A percentile compares a stretch with the other conserved stretches of the same genome.
phyloP scores from a whole-genome alignment of 306 rosid species.

The Glycyrrhiza uralensis region DNA sequence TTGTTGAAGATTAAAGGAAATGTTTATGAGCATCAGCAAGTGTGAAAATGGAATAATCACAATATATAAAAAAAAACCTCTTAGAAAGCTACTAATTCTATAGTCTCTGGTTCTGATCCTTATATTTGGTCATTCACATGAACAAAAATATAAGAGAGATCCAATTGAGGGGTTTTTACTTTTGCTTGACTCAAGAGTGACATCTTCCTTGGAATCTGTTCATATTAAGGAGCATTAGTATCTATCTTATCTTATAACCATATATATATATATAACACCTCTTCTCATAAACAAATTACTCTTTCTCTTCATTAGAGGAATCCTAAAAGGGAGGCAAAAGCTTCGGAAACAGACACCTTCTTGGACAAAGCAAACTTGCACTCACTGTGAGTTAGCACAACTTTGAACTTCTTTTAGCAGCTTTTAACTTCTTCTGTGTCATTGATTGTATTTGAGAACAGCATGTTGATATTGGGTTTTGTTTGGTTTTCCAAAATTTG shows the following conservation, averaged over 20 bases:
- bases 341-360: conserved; percentile 48
- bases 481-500: conserved; percentile 24
- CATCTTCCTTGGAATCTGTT: conserved; percentile 29
- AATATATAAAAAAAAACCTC: conserved; percentile 21
- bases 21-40: conserved; percentile 36
- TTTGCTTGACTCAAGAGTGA: conserved; percentile 37
- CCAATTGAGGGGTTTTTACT: conserved; percentile 23
- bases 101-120: conserved; percentile 50
- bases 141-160: conserved; percentile 25
- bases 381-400: conserved; percentile 23
- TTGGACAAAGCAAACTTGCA: conserved; percentile 31
- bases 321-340: conserved; percentile 45
- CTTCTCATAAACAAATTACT: conserved; percentile 4
- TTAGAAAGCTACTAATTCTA: conserved; percentile 36
- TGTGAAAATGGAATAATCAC: conserved; percentile 35
- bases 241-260: conserved; percentile 3
- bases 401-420: conserved; percentile 27
- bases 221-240: conserved; percentile 7
- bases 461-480: conserved; percentile 9
- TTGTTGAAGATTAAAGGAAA: conserved; percentile 40
- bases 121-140: conserved; percentile 41
- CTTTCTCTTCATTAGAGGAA: conserved; percentile 20
- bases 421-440: conserved; percentile 3
- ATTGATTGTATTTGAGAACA: conserved; percentile 1
- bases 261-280: conserved; percentile 3